Percentiles rank a stretch among this genome's conserved stretches.
phyloP scores from a whole-genome alignment of 2,329 filamentous ascomycete genomes.

The Coniochaeta hoffmannii region DNA sequence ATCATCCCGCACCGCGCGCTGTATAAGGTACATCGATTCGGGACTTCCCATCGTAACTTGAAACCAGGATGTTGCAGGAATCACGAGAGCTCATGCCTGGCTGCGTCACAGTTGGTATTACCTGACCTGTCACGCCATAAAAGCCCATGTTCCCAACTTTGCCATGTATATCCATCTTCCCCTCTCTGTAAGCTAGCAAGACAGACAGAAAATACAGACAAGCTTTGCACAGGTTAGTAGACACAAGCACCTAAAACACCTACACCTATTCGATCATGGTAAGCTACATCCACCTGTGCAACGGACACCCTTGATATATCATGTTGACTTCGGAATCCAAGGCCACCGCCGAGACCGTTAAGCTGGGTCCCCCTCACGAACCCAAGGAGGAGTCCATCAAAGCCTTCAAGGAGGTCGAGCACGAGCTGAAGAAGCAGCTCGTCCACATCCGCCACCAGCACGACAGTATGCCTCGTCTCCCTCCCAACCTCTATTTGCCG shows the following conservation, averaged over 20 bases:
- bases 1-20: background rate
- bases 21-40: background rate
- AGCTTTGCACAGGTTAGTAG: background rate
- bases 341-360: conserved; percentile 46
- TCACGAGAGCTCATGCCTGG: background rate
- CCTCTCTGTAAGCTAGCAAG: background rate
- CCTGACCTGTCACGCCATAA: background rate
- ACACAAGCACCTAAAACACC: background rate
- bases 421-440: conserved; percentile 43
- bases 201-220: background rate
- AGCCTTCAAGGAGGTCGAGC: conserved; percentile 39
- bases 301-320: background rate
- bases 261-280: background rate
- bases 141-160: background rate
- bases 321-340: conserved; percentile 13
- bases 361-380: conserved; percentile 38
- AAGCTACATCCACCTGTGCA: background rate
- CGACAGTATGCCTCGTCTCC: conserved; percentile 25
- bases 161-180: background rate
- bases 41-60: background rate
- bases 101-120: background rate
- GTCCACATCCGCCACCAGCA: conserved; percentile 39
- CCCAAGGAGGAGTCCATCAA: conserved; percentile 43
- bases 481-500: background rate
- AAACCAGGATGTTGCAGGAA: background rate